Evolutionary conservation across 345 rosid genomes (phyloP), one percentile per base, ranked within the genome.

Genomic region (Anacardium occidentale): DNA sequence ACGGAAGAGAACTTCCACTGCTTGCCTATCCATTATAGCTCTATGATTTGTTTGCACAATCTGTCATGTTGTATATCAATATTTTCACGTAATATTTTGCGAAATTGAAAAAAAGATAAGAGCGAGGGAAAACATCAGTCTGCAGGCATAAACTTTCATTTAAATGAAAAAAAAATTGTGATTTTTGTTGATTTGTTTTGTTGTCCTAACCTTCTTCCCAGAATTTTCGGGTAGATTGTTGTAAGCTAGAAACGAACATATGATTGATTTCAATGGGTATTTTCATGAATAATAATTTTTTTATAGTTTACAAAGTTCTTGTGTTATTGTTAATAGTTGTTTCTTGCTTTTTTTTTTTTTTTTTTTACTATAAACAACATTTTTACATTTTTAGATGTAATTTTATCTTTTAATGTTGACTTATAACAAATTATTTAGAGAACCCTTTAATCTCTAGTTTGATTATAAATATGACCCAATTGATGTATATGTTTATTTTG

Each of bases 1-100:
- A 83, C 97, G 96, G 42, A 78, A 85, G 85, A 86, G 98, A 80
- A 77, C 90, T n/a, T 64, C 90, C 7, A 68, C 83, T 24, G 68
- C 82, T 34, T 70, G 83, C 75, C 64, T 80, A 14, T 77, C 89
- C 26, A 50, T 78, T 26, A 40, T 87, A 40, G 57, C 84, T 29
- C 51, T 66, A 52, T 83, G 79, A 82, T 72, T 40, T 48, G 34
- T 25, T 13, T n/a, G 48, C 21, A 53, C 64, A 64, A 51, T 62
- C 53, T 18, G 6, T 44, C 71, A 10, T 52, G 68, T 48, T 59
- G 76, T 64, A 72, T 55, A 75, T 66, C 55, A 51, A 34, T 56
- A 51, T 17, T 56, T 24, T 56, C 66, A 20, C 58, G 61, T 9
- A 42, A 8, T 26, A 8, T 26, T 13, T 20, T 3, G 15, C 9